Evolutionary conservation across 192 early-diverging fungal species (phyloP).

Genomic region (Bifiguratus adelaidae): DNA sequence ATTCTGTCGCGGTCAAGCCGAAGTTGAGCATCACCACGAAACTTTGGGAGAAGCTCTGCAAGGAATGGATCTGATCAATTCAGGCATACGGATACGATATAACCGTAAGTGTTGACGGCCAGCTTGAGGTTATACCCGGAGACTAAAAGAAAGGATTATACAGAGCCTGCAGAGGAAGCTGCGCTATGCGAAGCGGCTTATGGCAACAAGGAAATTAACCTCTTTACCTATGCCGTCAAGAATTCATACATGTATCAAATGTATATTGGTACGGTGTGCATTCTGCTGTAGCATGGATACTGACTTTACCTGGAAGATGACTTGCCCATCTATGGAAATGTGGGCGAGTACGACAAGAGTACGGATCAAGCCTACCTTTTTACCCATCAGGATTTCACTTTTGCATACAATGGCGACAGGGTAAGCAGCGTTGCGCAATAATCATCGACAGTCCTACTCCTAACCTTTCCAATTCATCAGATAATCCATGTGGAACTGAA

Average conservation of each 20-base stretch:
- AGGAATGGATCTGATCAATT: slow-evolving; percentile 63
- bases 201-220: slow-evolving; percentile 27
- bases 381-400: slow-evolving; percentile 46
- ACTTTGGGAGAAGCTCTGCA: slow-evolving; percentile 67
- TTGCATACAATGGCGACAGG: slow-evolving; percentile 51
- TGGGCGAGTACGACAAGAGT: slow-evolving; percentile 28
- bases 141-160: too few relatives aligned
- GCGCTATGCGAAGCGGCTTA: slow-evolving; percentile 39
- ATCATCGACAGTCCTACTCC: not conserved
- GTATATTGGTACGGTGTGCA: slow-evolving; percentile 32
- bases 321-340: slow-evolving; percentile 40
- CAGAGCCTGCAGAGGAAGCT: slow-evolving; percentile 10
- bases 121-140: too few relatives aligned
- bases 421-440: slow-evolving; percentile 12
- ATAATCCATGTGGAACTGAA: slow-evolving; percentile 39
- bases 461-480: slow-evolving; percentile 10
- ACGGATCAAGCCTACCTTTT: slow-evolving; percentile 28
- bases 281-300: not conserved
- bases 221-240: slow-evolving; percentile 51
- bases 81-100: slow-evolving; percentile 61
- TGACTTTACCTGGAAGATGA: slow-evolving; percentile 27
- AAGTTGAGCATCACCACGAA: slow-evolving; percentile 66
- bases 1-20: slow-evolving; percentile 49
- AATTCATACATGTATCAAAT: slow-evolving; percentile 61
- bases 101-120: slow-evolving; percentile 25